Conservation (phyloP, 116 monocot species). For the Iris pallida region DNA sequence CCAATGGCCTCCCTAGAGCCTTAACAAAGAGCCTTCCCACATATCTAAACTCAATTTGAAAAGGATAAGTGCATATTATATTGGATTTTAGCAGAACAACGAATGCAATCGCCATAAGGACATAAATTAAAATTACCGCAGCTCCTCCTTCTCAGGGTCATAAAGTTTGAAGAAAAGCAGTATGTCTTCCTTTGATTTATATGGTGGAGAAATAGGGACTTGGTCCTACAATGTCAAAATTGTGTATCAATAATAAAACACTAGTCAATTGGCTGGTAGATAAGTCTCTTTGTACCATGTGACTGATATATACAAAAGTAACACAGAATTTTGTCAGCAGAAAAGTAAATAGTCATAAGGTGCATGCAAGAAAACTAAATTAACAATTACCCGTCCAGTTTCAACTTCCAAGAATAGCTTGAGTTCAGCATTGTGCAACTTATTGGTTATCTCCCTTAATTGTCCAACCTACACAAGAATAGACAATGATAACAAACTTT, state of each 20-base stretch:
- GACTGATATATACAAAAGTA: neutral
- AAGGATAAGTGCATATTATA: neutral
- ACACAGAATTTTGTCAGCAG: neutral
- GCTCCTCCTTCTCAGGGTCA: constrained; percentile 94
- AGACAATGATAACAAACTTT: neutral
- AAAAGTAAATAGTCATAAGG: neutral
- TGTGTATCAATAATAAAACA: neutral
- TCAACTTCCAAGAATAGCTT: constrained; percentile 93
- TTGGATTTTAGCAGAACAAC: neutral
- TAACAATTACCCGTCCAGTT: constrained; percentile 60
- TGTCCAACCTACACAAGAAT: constrained; percentile 72
- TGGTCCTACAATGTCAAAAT: constrained; percentile 47
- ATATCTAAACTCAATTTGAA: constrained; percentile 39
- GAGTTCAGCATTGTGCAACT: constrained; percentile 90
- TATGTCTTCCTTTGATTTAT: constrained; percentile 91
- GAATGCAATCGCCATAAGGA: neutral
- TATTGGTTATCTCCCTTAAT: constrained; percentile 84
- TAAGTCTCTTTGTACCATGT: neutral
- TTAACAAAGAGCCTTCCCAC: constrained; percentile 94
- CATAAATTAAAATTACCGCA: constrained; percentile 44
- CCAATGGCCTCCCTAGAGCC: constrained; percentile 67
- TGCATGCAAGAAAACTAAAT: constrained; percentile 6
- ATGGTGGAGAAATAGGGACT: constrained; percentile 60
- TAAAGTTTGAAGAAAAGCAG: constrained; percentile 61
- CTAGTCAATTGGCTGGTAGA: neutral